Evolutionary conservation across 1,139 yeast species (phyloP).

Genomic region (Suhomyces ambrosiae): DNA sequence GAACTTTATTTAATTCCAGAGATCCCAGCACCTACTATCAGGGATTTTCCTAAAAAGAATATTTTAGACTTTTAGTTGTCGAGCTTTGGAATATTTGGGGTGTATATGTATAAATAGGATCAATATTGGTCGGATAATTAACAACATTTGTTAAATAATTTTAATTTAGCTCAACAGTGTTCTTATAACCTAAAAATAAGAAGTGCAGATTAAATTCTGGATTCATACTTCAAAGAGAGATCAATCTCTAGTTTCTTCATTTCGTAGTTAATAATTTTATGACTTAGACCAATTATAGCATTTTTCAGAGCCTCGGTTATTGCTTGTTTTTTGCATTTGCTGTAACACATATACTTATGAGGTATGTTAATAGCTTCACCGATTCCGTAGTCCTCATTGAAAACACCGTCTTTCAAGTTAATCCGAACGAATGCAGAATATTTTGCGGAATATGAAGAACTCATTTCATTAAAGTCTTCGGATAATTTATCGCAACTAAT

Average conservation of each 20-base stretch:
- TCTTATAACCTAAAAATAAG: too few species aligned
- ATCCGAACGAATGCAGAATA: slow-evolving; percentile 38
- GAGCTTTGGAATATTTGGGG: not conserved
- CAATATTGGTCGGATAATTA: not conserved
- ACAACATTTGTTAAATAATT: too few species aligned
- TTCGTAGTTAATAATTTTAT: slow-evolving; percentile 24
- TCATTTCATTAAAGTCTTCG: slow-evolving; percentile 20
- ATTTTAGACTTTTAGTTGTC: slow-evolving; percentile 58
- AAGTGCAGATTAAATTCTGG: not conserved
- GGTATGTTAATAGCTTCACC: slow-evolving; percentile 45
- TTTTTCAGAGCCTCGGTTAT: slow-evolving; percentile 50
- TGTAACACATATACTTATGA: slow-evolving; percentile 34
- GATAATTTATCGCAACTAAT: slow-evolving; percentile 31
- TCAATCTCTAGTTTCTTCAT: slow-evolving; percentile 7
- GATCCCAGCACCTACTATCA: slow-evolving; percentile 65
- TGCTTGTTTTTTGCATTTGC: slow-evolving; percentile 56
- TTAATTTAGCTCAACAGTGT: too few species aligned
- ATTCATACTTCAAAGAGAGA: slow-evolving; percentile 5
- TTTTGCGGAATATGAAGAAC: slow-evolving; percentile 23
- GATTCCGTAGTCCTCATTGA: slow-evolving; percentile 38
- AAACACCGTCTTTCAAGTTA: slow-evolving; percentile 52
- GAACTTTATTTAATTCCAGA: slow-evolving; percentile 74
- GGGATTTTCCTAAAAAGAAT: slow-evolving; percentile 57
- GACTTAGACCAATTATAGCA: slow-evolving; percentile 36
- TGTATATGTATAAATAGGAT: not conserved